These are phyloP conservation scores for Neofusicoccum umdonicola DNA, from an alignment of 2,329 filamentous ascomycete genomes.

Conservation along the genomic window DNA sequence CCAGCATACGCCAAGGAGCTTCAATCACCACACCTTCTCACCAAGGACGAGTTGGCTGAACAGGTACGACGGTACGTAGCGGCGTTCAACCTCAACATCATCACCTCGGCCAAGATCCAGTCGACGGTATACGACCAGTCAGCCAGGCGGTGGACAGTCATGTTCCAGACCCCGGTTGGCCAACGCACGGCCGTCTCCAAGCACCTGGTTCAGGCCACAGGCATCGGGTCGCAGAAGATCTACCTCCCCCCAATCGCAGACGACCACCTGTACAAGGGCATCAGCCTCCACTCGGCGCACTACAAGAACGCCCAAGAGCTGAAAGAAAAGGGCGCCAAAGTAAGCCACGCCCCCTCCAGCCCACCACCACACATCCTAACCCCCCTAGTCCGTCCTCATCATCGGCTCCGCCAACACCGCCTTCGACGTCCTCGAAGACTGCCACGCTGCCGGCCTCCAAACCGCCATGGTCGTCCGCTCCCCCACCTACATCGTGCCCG, in stretches of 20 bases:
- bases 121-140: conserved; percentile 26
- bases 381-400: conserved; percentile 37
- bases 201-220: conserved; percentile 25
- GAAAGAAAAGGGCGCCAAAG: conserved; percentile 22
- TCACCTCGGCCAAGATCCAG: conserved; percentile 29
- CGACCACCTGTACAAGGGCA: conserved; percentile 24
- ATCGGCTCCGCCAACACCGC: conserved; percentile 50
- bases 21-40: conserved; percentile 20
- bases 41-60: conserved; percentile 16
- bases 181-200: conserved; percentile 19
- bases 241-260: conserved; percentile 25
- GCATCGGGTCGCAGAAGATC: conserved; percentile 19
- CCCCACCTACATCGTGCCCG: conserved; percentile 39
- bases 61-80: conserved; percentile 24
- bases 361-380: neutral
- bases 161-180: conserved; percentile 19
- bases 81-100: conserved; percentile 33
- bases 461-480: conserved; percentile 48
- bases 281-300: conserved; percentile 26
- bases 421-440: conserved; percentile 51
- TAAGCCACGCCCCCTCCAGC: conserved; percentile 16
- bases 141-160: conserved; percentile 27
- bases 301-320: conserved; percentile 26
- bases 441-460: conserved; percentile 41
- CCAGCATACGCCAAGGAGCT: neutral